Evolutionary conservation across 148 eudicot species (phyloP), one percentile per base, ranked within the genome.

Genomic region (Amaranthus cruentus): DNA sequence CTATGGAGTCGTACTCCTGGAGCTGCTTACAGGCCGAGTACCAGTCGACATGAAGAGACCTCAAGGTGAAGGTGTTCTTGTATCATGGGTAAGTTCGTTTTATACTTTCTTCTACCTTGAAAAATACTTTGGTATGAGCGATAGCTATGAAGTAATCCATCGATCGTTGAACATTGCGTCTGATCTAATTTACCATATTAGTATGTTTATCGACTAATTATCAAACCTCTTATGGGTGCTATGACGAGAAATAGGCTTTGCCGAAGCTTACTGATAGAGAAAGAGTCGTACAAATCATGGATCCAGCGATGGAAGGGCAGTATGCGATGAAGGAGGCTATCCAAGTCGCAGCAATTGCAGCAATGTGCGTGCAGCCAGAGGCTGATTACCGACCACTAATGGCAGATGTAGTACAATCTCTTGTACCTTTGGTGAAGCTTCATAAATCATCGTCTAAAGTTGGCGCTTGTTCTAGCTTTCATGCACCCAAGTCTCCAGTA

Each of bases 351-450:
- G 98, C 98, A 44, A 91, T 94, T 69, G 98, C 98, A 21, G 97
- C 91, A 28, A 94, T 94, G 98, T 94, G 98, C 55, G 88, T 94
- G 58, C 97, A 94, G 69, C 88, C 97, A 6, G 97, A 91, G 86
- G 96, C 96, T 49, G 98, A 91, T 82, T 91, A 94, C 79, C 77
- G 98, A 76, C 98, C 98, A 43, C 80, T 94, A 62, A 94, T 94
- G 97, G 96, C 98, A 1, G 98, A 94, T 75, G 98, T 94, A 12
- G 96, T 94, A 50, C 98, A 94, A 81, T 91, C 98, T 0, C 86
- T 94, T 46, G 91, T 87, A 69, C 98, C 97, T 47, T 84, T 94
- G 56, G 97, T 89, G 73, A 91, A 87, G 79, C 86, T 74, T 62
- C 87, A 79, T 43, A 78, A 81, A 73, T 78, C 80, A 4, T 59